phyloP scores from a whole-genome alignment of 306 rosid species.

The Ochetophila trinervis region DNA sequence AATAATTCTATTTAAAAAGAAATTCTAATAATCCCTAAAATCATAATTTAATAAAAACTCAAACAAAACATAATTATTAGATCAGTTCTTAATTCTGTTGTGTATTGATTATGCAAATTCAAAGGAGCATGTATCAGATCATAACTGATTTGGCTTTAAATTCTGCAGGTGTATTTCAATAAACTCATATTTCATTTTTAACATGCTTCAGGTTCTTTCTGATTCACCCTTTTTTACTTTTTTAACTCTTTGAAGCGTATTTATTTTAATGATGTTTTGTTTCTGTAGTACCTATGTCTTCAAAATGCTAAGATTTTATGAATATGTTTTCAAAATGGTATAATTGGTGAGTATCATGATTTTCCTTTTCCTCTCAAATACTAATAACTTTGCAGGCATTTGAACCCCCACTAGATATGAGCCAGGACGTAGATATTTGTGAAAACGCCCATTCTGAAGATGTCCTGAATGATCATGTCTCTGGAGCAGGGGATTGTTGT shows the following conservation, averaged over 20 bases:
- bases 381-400: slow-evolving; percentile 55
- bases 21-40: too few relatives aligned
- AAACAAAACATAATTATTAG: too few relatives aligned
- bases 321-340: slow-evolving; percentile 10
- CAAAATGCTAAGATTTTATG: slow-evolving; percentile 17
- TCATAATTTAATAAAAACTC: too few relatives aligned
- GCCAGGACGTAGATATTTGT: slow-evolving; percentile 51
- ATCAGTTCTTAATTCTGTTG: too few relatives aligned
- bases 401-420: slow-evolving; percentile 95
- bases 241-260: background rate
- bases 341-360: slow-evolving; percentile 6
- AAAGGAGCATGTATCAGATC: background rate
- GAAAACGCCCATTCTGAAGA: slow-evolving; percentile 42
- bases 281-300: slow-evolving; percentile 7
- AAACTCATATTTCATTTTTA: slow-evolving; percentile 79
- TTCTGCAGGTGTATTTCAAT: slow-evolving; percentile 75
- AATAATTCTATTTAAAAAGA: too few relatives aligned
- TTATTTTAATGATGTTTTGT: slow-evolving; percentile 1
- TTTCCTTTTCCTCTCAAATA: slow-evolving; percentile 11
- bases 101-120: background rate
- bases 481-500: slow-evolving; percentile 39
- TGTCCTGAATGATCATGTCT: slow-evolving; percentile 27
- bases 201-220: slow-evolving; percentile 84
- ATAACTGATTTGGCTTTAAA: slow-evolving; percentile 26
- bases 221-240: slow-evolving; percentile 16